Percentiles rank a stretch among this genome's conserved stretches.
Conservation (phyloP, 139 green algal genomes). For the Parachlorella kessleri region DNA sequence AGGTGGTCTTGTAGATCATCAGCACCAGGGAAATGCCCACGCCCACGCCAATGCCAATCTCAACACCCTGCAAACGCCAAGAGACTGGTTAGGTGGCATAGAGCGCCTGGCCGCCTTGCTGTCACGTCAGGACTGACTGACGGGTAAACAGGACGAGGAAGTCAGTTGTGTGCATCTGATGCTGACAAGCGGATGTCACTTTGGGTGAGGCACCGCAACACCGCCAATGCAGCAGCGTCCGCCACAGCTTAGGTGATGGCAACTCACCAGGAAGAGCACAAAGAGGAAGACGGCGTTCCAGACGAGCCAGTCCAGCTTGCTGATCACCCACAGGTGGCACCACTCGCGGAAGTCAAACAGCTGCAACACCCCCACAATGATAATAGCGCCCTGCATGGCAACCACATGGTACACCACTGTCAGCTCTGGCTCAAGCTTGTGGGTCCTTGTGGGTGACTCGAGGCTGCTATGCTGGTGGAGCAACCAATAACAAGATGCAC, state of each 20-base stretch:
- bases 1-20: conserved; percentile 42
- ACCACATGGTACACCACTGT: background rate
- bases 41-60: conserved; percentile 41
- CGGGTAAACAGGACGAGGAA: background rate
- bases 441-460: too few relatives aligned
- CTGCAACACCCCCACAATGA: conserved; percentile 63
- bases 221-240: conserved; percentile 9
- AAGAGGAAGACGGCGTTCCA: conserved; percentile 27
- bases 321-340: conserved; percentile 42
- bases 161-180: too few relatives aligned
- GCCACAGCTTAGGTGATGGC: background rate
- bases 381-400: conserved; percentile 54
- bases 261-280: conserved; percentile 37
- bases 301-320: conserved; percentile 42
- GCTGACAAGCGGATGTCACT: too few relatives aligned
- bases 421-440: background rate
- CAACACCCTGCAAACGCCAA: conserved; percentile 27
- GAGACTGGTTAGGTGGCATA: background rate
- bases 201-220: background rate
- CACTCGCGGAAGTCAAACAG: conserved; percentile 64
- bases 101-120: background rate
- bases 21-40: conserved; percentile 37
- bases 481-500: background rate
- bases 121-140: background rate
- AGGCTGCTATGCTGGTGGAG: too few relatives aligned